Evolutionary conservation across 2,329 filamentous ascomycete species (phyloP).

Genomic region (Anthostomella pinea): DNA sequence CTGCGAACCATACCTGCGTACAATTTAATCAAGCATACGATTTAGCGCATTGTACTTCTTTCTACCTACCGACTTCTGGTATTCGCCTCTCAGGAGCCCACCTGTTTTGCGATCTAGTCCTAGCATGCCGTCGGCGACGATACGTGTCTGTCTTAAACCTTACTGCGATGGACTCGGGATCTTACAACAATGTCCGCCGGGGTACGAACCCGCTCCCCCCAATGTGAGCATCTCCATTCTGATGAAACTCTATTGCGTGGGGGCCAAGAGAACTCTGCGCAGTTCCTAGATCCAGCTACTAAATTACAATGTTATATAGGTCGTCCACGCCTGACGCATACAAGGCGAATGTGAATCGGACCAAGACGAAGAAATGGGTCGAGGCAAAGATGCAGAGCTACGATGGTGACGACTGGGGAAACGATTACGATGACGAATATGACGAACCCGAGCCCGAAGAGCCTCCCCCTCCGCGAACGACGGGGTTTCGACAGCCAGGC

Average conservation of each 20-base stretch:
- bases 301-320: too few relatives aligned
- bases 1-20: too few relatives aligned
- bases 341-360: slow-evolving; percentile 81
- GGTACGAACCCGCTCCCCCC: slow-evolving; percentile 13
- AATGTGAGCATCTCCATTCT: slow-evolving; percentile 10
- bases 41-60: too few relatives aligned
- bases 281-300: too few relatives aligned
- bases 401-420: slow-evolving; percentile 92
- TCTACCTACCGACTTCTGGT: too few relatives aligned
- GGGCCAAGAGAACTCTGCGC: too few relatives aligned
- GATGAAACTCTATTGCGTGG: too few relatives aligned
- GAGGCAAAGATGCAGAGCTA: slow-evolving; percentile 84
- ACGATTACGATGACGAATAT: slow-evolving; percentile 61
- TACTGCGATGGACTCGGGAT: slow-evolving; percentile 20
- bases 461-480: slow-evolving; percentile 39
- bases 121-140: background rate
- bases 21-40: too few relatives aligned
- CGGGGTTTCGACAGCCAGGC: slow-evolving; percentile 42
- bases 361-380: slow-evolving; percentile 93
- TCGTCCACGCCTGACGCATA: slow-evolving; percentile 45
- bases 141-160: slow-evolving; percentile 6
- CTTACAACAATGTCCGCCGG: slow-evolving; percentile 19
- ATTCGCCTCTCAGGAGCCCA: background rate
- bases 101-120: background rate
- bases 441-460: slow-evolving; percentile 50